Percentiles rank a stretch among this genome's conserved stretches.
phyloP scores from a whole-genome alignment of 768 basidiomycete species.

The Lactifluus rugatus region DNA sequence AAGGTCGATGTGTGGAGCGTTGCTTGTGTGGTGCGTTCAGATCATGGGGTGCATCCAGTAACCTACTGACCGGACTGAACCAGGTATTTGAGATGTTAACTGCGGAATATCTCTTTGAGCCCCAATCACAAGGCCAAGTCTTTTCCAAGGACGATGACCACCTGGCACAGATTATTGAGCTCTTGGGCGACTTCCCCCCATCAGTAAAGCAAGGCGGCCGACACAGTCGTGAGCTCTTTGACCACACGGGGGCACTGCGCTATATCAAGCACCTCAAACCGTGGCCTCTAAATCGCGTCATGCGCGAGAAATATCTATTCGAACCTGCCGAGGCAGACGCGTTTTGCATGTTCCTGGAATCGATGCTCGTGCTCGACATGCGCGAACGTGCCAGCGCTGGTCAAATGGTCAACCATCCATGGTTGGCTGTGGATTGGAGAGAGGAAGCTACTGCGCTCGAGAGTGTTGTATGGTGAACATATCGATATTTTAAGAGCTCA shows the following conservation, averaged over 20 bases:
- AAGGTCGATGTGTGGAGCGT: conserved; percentile 88
- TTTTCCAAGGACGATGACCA: conserved; percentile 95
- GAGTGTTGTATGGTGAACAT: conserved; percentile 26
- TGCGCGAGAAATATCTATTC: conserved; percentile 84
- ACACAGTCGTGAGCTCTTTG: conserved; percentile 80
- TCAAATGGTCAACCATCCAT: conserved; percentile 65
- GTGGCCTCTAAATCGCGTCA: conserved; percentile 76
- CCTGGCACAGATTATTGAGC: conserved; percentile 89
- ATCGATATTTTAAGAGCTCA: background rate
- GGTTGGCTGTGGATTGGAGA: conserved; percentile 42
- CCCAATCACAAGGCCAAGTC: conserved; percentile 67
- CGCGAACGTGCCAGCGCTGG: conserved; percentile 58
- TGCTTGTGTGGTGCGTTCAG: conserved; percentile 64
- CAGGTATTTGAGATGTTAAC: conserved; percentile 83
- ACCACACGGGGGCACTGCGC: conserved; percentile 51
- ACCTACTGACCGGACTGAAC: background rate
- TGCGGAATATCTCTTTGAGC: conserved; percentile 88
- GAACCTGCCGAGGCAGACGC: conserved; percentile 44
- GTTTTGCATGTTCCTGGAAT: conserved; percentile 59
- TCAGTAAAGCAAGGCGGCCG: conserved; percentile 76
- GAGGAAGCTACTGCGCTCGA: conserved; percentile 25
- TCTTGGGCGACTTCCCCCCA: conserved; percentile 69
- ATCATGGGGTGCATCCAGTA: background rate
- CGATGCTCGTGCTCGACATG: conserved; percentile 69
- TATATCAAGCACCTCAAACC: conserved; percentile 68